These are phyloP conservation scores for Globisporangium viniferum DNA, from an alignment of 352 stramenopile species.

Conservation along the genomic window DNA sequence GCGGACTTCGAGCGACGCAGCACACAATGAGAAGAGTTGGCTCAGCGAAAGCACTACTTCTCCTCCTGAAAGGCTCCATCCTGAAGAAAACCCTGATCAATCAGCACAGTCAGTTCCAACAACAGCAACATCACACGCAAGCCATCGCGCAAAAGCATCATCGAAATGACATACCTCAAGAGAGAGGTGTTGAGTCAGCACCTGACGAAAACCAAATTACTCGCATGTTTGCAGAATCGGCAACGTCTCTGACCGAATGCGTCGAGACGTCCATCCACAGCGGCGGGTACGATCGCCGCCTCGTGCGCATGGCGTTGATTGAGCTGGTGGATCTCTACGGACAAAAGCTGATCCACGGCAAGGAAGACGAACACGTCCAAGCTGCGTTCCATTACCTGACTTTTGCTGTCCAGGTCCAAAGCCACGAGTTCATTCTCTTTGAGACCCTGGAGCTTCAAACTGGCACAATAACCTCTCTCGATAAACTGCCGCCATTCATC, in stretches of 20 bases:
- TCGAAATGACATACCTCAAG: neutral
- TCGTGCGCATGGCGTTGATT: conserved; percentile 48
- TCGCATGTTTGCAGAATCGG: conserved; percentile 16
- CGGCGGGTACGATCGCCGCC: conserved; percentile 51
- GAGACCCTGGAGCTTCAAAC: conserved; percentile 61
- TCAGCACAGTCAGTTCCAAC: conserved; percentile 3
- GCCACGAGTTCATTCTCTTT: conserved; percentile 47
- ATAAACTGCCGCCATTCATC: conserved; percentile 51
- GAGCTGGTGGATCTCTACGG: conserved; percentile 67
- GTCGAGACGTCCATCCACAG: conserved; percentile 43
- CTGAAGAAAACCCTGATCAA: conserved; percentile 42
- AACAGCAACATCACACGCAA: neutral
- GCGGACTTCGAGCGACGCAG: conserved; percentile 32
- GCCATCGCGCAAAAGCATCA: conserved; percentile 5
- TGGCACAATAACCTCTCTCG: conserved; percentile 29
- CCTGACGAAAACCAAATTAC: neutral
- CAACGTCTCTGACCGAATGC: conserved; percentile 20
- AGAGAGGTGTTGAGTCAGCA: neutral
- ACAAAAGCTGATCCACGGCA: conserved; percentile 32
- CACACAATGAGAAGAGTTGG: conserved; percentile 44
- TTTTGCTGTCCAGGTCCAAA: conserved; percentile 39
- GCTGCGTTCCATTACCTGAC: conserved; percentile 71
- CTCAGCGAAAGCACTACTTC: conserved; percentile 37
- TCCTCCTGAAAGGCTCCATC: conserved; percentile 50
- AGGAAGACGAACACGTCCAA: conserved; percentile 58